These are phyloP conservation scores for Clavulina sp. DNA, from an alignment of 768 basidiomycete genomes.

Conservation along the genomic window DNA sequence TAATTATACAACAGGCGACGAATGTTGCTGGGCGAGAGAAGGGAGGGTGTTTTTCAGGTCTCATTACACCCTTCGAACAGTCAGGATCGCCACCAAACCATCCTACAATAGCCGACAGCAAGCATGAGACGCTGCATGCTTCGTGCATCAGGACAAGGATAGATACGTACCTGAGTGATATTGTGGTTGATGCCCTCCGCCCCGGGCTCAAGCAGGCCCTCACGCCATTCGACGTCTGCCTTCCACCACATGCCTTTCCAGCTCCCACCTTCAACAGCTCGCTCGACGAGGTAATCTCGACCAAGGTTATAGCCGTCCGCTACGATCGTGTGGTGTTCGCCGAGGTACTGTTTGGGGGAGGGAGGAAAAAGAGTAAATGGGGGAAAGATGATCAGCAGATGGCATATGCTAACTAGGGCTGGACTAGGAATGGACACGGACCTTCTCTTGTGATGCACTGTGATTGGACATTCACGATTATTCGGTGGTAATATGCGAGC, in stretches of 20 bases:
- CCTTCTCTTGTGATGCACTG: conserved; percentile 61
- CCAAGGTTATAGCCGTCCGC: conserved; percentile 70
- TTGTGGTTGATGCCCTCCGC: conserved; percentile 23
- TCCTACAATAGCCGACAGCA: not conserved
- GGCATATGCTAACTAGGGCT: not conserved
- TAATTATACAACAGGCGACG: not conserved
- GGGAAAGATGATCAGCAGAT: not conserved
- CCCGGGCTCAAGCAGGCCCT: conserved; percentile 46
- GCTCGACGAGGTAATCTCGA: conserved; percentile 57
- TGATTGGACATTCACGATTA: not conserved
- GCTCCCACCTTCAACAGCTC: conserved; percentile 26
- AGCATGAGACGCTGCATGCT: not conserved
- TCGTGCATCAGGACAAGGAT: not conserved
- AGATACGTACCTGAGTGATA: not conserved
- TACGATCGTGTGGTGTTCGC: conserved; percentile 42
- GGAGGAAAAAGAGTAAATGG: not conserved
- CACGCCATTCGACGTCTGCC: conserved; percentile 60
- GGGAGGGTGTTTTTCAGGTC: not conserved
- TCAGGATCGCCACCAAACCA: not conserved
- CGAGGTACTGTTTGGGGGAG: conserved; percentile 7
- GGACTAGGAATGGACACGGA: too few species aligned
- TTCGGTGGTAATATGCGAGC: too few species aligned
- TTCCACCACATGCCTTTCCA: conserved; percentile 36
- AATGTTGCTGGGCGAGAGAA: not conserved
- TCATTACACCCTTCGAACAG: not conserved